Percentiles rank a stretch among this genome's conserved stretches.
Evolutionary conservation across 2,329 filamentous ascomycete genomes (phyloP).

Genomic region (Clonostachys rhizophaga): DNA sequence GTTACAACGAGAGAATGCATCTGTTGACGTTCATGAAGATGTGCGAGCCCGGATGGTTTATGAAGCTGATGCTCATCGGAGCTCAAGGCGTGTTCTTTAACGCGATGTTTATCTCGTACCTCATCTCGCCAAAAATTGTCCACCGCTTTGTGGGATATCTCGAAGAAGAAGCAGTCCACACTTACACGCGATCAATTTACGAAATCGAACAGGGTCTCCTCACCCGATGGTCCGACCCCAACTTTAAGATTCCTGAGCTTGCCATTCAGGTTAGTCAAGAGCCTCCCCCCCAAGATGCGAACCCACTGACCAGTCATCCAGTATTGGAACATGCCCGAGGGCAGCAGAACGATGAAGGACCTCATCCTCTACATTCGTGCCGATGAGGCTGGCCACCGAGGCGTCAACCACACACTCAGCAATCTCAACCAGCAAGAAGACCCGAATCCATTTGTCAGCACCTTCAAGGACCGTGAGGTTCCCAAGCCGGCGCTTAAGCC

Average conservation of each 20-base stretch:
- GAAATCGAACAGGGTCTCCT: constrained; percentile 84
- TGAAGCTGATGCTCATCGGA: constrained; percentile 86
- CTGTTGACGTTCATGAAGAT: constrained; percentile 90
- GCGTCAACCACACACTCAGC: constrained; percentile 91
- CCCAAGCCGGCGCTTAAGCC: constrained; percentile 65
- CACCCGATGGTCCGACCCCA: constrained; percentile 69
- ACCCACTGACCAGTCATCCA: constrained; percentile 7
- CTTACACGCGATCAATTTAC: constrained; percentile 83
- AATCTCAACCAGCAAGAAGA: constrained; percentile 83
- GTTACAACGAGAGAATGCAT: constrained; percentile 92
- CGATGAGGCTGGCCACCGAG: constrained; percentile 85
- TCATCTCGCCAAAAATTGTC: constrained; percentile 79
- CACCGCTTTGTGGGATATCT: constrained; percentile 97
- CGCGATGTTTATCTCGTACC: constrained; percentile 81
- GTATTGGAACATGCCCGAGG: constrained; percentile 95
- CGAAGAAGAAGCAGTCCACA: constrained; percentile 94
- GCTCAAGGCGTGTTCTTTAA: constrained; percentile 98
- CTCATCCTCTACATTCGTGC: constrained; percentile 83
- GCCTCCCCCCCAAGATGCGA: not conserved
- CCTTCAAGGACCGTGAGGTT: constrained; percentile 65
- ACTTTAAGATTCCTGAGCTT: constrained; percentile 79
- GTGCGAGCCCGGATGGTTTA: constrained; percentile 70
- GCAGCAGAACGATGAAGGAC: constrained; percentile 76
- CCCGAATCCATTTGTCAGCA: constrained; percentile 86
- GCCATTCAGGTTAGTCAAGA: constrained; percentile 53